phyloP scores from a whole-genome alignment of 2,329 filamentous ascomycete genomes.

The Bipolaris victoriae region DNA sequence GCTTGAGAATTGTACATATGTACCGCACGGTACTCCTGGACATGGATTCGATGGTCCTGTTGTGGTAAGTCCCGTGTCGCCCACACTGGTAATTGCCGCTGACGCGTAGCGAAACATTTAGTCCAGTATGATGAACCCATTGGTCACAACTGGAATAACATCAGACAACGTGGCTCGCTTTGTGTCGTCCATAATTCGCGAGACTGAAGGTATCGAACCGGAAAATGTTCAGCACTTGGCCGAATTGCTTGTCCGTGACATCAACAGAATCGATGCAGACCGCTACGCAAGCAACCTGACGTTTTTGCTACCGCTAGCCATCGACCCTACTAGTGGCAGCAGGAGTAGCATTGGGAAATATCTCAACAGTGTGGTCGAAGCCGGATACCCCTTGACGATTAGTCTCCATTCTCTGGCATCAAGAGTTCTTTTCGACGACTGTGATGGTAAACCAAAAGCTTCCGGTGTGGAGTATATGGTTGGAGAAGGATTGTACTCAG shows the following conservation, averaged over 20 bases:
- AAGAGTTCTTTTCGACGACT: neutral
- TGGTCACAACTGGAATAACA: neutral
- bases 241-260: neutral
- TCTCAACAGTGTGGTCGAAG: neutral
- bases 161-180: neutral
- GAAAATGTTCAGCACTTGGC: neutral
- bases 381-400: constrained; percentile 60
- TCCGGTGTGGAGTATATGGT: constrained; percentile 48
- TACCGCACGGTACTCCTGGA: constrained; percentile 51
- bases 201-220: neutral
- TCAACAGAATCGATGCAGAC: neutral
- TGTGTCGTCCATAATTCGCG: neutral
- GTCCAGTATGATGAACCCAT: neutral
- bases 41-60: constrained; percentile 65
- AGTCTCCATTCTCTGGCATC: constrained; percentile 39
- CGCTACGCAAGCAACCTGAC: neutral
- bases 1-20: constrained; percentile 61
- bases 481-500: constrained; percentile 48
- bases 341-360: constrained; percentile 45
- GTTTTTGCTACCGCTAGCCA: neutral
- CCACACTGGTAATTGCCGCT: neutral
- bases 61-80: constrained; percentile 28
- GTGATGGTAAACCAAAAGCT: constrained; percentile 53
- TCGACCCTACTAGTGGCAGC: neutral
- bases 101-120: constrained; percentile 7